These are phyloP conservation scores for Ascochyta clinopodiicola DNA, from an alignment of 2,329 filamentous ascomycete species.

Conservation along the genomic window DNA sequence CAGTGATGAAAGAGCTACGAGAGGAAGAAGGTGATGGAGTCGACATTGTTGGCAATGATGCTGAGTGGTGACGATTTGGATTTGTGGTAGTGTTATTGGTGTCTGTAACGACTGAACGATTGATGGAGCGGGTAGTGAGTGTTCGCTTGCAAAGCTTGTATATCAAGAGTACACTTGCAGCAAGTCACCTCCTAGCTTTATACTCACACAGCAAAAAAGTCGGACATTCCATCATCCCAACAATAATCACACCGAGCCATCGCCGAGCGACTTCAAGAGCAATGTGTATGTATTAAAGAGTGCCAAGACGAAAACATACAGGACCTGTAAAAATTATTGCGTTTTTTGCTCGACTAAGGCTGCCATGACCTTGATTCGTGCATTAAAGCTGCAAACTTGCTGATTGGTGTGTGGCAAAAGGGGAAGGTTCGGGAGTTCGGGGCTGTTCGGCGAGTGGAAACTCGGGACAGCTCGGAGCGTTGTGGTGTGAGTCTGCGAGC, in stretches of 20 bases:
- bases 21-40: constrained; percentile 10
- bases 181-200: background rate
- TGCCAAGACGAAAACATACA: constrained; percentile 7
- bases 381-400: background rate
- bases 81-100: background rate
- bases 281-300: background rate
- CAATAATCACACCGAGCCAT: constrained; percentile 9
- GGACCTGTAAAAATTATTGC: background rate
- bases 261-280: constrained; percentile 2
- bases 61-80: background rate
- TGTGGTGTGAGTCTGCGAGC: too few relatives aligned
- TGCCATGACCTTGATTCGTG: background rate
- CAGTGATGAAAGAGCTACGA: constrained; percentile 10
- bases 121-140: background rate
- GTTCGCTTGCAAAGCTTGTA: background rate
- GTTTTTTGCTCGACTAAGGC: background rate
- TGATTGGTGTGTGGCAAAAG: constrained; percentile 13
- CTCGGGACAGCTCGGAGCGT: constrained; percentile 2
- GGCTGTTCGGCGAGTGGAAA: constrained; percentile 3
- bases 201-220: background rate
- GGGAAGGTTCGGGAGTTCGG: constrained; percentile 9
- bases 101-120: background rate
- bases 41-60: constrained; percentile 1
- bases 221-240: background rate
- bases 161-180: background rate